These are phyloP conservation scores for Saururus chinensis DNA, from an alignment of 164 flowering plant species.

Conservation along the genomic window DNA sequence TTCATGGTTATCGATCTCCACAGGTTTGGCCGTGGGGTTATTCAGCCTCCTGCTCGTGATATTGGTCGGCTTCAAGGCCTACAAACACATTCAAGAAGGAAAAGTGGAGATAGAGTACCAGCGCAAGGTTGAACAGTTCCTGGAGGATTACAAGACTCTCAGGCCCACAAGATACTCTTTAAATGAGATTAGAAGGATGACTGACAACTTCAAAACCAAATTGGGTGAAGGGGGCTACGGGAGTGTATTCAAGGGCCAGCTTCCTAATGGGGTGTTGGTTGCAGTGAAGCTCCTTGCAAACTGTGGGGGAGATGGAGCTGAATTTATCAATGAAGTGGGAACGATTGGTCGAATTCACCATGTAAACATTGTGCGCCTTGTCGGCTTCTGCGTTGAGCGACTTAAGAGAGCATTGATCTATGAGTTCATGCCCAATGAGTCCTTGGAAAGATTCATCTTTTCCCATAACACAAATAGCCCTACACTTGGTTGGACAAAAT, in stretches of 20 bases:
- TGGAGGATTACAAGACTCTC: conserved; percentile 12
- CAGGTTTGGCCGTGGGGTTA: not conserved
- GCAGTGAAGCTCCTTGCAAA: not conserved
- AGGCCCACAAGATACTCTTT: conserved; percentile 23
- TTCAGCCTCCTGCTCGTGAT: not conserved
- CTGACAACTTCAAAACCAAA: conserved; percentile 24
- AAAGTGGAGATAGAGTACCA: conserved; percentile 1
- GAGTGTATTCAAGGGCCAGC: conserved; percentile 3
- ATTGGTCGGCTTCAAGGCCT: not conserved
- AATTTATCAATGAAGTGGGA: conserved; percentile 25
- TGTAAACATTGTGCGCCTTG: conserved; percentile 23
- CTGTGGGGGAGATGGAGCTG: conserved; percentile 10
- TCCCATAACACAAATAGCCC: not conserved
- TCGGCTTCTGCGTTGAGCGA: conserved; percentile 15
- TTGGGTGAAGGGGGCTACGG: conserved; percentile 29
- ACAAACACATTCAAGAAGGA: not conserved
- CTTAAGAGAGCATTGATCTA: conserved; percentile 11
- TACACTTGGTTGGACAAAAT: conserved; percentile 4
- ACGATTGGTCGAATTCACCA: not conserved
- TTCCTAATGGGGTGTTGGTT: conserved; percentile 7
- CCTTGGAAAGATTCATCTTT: conserved; percentile 16
- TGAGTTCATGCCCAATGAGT: conserved; percentile 24
- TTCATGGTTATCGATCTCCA: not conserved
- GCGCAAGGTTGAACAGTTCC: conserved; percentile 5
- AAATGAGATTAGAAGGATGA: conserved; percentile 25